Percentiles rank a stretch among this genome's conserved stretches.
Conservation (phyloP, 805 yeast genomes). For the Isabelozyma gotoi region DNA sequence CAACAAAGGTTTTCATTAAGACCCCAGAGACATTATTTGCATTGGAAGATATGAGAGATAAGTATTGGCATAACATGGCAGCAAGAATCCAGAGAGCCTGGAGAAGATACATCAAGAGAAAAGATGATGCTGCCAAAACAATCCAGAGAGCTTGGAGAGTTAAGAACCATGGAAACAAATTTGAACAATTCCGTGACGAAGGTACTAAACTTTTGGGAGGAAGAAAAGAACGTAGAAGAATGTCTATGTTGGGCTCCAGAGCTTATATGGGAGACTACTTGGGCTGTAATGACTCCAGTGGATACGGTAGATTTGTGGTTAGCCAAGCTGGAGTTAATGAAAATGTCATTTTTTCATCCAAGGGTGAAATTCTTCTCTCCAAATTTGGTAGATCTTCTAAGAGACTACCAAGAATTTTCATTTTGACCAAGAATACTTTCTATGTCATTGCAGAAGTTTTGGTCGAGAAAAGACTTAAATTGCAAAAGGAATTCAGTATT, state of each 20-base stretch:
- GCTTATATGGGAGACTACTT: constrained; percentile 94
- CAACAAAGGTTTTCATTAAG: constrained; percentile 88
- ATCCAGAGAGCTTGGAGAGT: constrained; percentile 84
- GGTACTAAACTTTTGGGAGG: constrained; percentile 72
- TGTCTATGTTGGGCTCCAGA: constrained; percentile 84
- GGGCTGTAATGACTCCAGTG: constrained; percentile 70
- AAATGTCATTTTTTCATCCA: constrained; percentile 69
- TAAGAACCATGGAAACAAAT: constrained; percentile 76
- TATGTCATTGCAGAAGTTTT: constrained; percentile 74
- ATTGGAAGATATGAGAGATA: constrained; percentile 92
- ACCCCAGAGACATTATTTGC: constrained; percentile 97
- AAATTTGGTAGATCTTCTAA: constrained; percentile 93
- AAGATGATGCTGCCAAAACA: constrained; percentile 81
- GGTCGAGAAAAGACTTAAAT: constrained; percentile 54
- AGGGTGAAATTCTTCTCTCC: constrained; percentile 77
- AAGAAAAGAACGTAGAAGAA: constrained; percentile 84
- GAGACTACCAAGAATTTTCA: constrained; percentile 68
- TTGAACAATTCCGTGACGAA: constrained; percentile 79
- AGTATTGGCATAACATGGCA: constrained; percentile 98
- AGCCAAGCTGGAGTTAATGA: constrained; percentile 70
- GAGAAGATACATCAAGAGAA: constrained; percentile 76
- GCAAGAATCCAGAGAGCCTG: constrained; percentile 96
- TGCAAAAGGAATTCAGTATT: constrained; percentile 63
- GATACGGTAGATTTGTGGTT: constrained; percentile 73
- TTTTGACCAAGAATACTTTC: constrained; percentile 62